These are phyloP conservation scores for Calonectria ilicicola DNA, from an alignment of 2,329 filamentous ascomycete genomes.

Conservation along the genomic window DNA sequence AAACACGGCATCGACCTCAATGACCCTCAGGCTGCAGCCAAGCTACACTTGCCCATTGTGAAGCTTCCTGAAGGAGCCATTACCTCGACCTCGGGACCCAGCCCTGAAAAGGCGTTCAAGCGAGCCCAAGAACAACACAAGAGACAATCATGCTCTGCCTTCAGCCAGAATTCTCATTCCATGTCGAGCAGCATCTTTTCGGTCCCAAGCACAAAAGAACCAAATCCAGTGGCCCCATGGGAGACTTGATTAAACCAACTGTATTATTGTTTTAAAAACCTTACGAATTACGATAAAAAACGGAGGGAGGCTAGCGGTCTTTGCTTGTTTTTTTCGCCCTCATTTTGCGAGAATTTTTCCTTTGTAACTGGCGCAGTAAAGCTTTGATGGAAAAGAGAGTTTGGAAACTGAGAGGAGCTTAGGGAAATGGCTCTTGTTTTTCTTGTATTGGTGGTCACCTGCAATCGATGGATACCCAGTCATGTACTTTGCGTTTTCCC, in stretches of 20 bases:
- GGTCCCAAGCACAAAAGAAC: conserved; percentile 43
- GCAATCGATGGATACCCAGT: conserved; percentile 17
- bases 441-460: not conserved
- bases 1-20: conserved; percentile 57
- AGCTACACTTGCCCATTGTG: conserved; percentile 59
- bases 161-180: conserved; percentile 45
- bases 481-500: not conserved
- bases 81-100: conserved; percentile 58
- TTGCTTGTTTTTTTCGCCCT: conserved; percentile 12
- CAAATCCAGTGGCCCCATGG: conserved; percentile 50
- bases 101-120: conserved; percentile 57
- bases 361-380: conserved; percentile 22
- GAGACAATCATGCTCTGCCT: conserved; percentile 41
- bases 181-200: conserved; percentile 52
- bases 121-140: conserved; percentile 49
- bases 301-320: not conserved
- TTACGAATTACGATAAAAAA: conserved; percentile 27
- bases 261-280: not conserved
- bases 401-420: not conserved
- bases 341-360: not conserved
- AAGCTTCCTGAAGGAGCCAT: conserved; percentile 59
- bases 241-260: conserved; percentile 30
- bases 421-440: not conserved
- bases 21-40: conserved; percentile 58
- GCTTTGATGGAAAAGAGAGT: conserved; percentile 8